Evolutionary conservation across 2,329 filamentous ascomycete genomes (phyloP).

Genomic region (Ophiocordyceps polyrhachis-furcata): DNA sequence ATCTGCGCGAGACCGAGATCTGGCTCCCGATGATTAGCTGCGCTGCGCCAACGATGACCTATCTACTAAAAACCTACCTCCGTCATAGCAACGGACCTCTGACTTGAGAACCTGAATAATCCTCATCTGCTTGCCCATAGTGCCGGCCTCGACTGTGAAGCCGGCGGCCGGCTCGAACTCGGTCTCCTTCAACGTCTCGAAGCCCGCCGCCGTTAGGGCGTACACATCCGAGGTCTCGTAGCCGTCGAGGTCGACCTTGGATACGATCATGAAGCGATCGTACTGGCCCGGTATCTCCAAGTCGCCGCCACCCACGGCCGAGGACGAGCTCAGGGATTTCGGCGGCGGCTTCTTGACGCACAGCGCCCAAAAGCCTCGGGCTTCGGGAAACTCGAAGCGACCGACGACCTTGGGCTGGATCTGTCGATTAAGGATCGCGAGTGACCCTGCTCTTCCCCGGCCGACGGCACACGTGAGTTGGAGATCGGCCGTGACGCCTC

Average conservation of each 20-base stretch:
- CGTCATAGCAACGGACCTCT: constrained; percentile 81
- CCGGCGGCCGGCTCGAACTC: constrained; percentile 88
- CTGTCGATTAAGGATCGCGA: constrained; percentile 61
- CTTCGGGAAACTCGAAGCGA: constrained; percentile 52
- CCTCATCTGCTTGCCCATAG: constrained; percentile 60
- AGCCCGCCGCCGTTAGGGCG: constrained; percentile 49
- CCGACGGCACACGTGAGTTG: constrained; percentile 45
- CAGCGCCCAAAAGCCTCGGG: constrained; percentile 67
- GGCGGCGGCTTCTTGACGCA: constrained; percentile 47
- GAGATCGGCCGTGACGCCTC: constrained; percentile 34
- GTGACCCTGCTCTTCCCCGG: constrained; percentile 42
- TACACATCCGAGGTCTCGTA: constrained; percentile 67
- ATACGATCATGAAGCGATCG: constrained; percentile 69
- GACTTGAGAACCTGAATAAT: constrained; percentile 76
- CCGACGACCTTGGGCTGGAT: constrained; percentile 57
- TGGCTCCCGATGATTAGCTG: constrained; percentile 16
- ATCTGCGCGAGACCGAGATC: constrained; percentile 83
- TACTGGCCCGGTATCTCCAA: constrained; percentile 42
- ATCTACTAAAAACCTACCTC: constrained; percentile 36
- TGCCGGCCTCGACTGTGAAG: constrained; percentile 68
- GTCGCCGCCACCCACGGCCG: constrained; percentile 31
- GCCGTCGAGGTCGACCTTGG: constrained; percentile 48
- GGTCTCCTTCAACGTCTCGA: constrained; percentile 59
- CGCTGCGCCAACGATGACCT: neutral
- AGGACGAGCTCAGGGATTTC: constrained; percentile 33